Conservation (phyloP, 106 monocot genomes). For the Dendrobium catenatum region DNA sequence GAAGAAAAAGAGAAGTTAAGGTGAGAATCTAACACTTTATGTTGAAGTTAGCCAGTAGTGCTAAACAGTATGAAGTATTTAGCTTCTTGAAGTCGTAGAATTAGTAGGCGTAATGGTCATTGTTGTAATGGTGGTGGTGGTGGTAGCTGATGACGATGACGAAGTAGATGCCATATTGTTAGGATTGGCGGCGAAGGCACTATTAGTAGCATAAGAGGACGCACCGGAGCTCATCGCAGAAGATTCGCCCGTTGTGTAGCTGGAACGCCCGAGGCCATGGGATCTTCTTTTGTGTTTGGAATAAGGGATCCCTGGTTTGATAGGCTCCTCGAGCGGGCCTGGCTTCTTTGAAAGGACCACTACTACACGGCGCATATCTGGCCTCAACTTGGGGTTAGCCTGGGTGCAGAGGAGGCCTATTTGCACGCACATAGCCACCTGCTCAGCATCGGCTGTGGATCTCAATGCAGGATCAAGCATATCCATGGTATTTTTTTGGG, state of each 20-base stretch:
- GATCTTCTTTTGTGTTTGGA: slow-evolving; percentile 25
- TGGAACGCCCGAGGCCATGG: neutral
- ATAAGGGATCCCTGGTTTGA: slow-evolving; percentile 38
- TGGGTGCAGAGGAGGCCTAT: slow-evolving; percentile 60
- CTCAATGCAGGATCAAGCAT: slow-evolving; percentile 37
- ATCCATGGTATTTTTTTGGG: slow-evolving; percentile 33
- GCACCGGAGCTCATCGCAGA: neutral
- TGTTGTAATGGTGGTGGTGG: neutral
- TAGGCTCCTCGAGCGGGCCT: slow-evolving; percentile 39
- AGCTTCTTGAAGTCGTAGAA: neutral
- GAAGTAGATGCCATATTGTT: slow-evolving; percentile 17
- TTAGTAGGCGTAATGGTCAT: neutral
- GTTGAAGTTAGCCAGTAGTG: too few relatives aligned
- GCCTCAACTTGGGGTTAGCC: slow-evolving; percentile 44
- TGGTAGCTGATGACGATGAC: neutral
- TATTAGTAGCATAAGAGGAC: neutral
- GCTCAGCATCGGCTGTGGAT: slow-evolving; percentile 23
- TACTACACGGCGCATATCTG: slow-evolving; percentile 59
- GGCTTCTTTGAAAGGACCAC: slow-evolving; percentile 51
- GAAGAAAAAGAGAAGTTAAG: neutral
- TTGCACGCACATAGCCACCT: slow-evolving; percentile 45
- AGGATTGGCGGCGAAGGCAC: slow-evolving; percentile 3
- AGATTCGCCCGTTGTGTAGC: neutral
- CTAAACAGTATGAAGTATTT: too few relatives aligned
- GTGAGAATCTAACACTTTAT: neutral